Evolutionary conservation across 2,329 filamentous ascomycete genomes (phyloP).

Genomic region (Neopestalotiopsis sp.): DNA sequence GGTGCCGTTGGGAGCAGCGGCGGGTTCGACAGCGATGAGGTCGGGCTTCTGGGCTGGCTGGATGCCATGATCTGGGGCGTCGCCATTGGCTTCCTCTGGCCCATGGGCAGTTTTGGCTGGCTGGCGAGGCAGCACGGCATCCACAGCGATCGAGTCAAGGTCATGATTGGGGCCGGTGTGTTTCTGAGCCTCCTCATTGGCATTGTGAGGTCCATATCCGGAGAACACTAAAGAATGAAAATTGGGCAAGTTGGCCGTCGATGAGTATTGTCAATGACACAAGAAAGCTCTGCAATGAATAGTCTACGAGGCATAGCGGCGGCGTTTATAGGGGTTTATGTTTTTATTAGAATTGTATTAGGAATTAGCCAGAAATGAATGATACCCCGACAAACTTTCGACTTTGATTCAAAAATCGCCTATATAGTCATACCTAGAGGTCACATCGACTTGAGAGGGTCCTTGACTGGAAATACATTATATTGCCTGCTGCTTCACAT

Average conservation of each 20-base stretch:
- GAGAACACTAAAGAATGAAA: slow-evolving; percentile 26
- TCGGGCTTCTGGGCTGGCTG: slow-evolving; percentile 60
- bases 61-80: slow-evolving; percentile 90
- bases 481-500: no score
- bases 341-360: background rate
- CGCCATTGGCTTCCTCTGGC: slow-evolving; percentile 94
- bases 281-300: background rate
- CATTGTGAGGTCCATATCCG: slow-evolving; percentile 39
- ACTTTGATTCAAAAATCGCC: background rate
- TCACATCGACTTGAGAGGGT: background rate
- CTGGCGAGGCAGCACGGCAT: slow-evolving; percentile 85
- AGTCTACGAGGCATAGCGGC: slow-evolving; percentile 1
- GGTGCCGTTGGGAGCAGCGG: slow-evolving; percentile 39
- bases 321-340: background rate
- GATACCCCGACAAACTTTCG: background rate
- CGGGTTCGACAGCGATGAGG: slow-evolving; percentile 56
- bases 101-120: slow-evolving; percentile 85
- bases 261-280: no score
- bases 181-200: slow-evolving; percentile 57
- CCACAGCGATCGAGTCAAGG: slow-evolving; percentile 81
- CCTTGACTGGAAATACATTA: background rate
- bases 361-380: background rate
- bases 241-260: background rate
- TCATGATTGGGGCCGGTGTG: slow-evolving; percentile 86
- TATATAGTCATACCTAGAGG: background rate